Base-by-base conservation (phyloP, 73 alveolate species). In the Paramecium tetraurelia region DNA sequence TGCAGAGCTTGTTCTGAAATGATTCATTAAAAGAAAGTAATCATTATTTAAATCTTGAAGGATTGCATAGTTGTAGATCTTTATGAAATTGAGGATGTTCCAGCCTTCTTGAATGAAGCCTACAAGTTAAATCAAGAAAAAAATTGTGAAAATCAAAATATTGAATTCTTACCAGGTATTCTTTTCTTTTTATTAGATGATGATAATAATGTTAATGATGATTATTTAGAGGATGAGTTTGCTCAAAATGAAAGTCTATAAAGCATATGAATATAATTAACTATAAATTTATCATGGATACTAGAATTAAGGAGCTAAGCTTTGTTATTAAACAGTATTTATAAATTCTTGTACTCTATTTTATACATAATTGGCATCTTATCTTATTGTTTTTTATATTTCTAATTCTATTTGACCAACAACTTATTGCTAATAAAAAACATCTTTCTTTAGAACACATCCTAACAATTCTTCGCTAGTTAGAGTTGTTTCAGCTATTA, bases 1-100 rank as follows among this genome's bases (percentile, higher is more conserved):
- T 97, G 99, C 88, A 95, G 99, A 75, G 98, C 94, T 40, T 97
- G 99, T 77, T 96, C 96, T 24, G 96, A 93, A 95, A 93, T 92
- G 88, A 86, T 75, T 93, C 99, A 97, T 94, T 93, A 95, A 40
- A 98, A 97, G 76, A 97, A 94, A 70, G 98, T 68, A 48, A 21
- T 95, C 7, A 10, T 29, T 59, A 59, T 16, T 29, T 1, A 4
- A 16, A 24, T 21, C 5, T 59, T 1, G 4, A 22, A 71, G 86
- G 86, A 71, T 71, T 71, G 86, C 12, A 71, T 71, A 7, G 86
- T 71, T 20, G 89, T 76, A 1, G 89, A 76, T 76, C 41, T 76
- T 16, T 76, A 76, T 41, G 89, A 76, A 41, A 76, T 76, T 43
- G 89, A 76, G 11, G 89, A 76, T 76, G 70, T 76, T 16, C 89